Conservation (phyloP, 2,329 filamentous ascomycete genomes). For the Botrytis deweyae region DNA sequence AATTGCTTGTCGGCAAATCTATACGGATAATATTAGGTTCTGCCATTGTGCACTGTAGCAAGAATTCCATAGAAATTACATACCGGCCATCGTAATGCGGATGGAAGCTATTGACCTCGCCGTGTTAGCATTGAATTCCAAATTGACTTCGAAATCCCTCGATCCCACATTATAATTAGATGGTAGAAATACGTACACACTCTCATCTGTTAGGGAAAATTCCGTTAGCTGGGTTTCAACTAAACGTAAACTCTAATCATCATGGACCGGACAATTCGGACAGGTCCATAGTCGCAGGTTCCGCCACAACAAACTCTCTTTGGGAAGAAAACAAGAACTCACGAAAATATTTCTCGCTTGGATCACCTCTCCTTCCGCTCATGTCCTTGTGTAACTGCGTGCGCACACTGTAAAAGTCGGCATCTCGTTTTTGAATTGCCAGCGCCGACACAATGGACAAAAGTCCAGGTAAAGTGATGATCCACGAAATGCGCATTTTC, state of each 20-base stretch:
- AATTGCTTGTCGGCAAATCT: constrained; percentile 45
- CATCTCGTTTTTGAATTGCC: constrained; percentile 36
- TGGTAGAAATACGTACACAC: constrained; percentile 32
- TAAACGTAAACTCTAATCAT: background rate
- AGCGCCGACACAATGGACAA: constrained; percentile 31
- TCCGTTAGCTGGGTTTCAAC: background rate
- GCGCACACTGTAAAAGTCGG: constrained; percentile 37
- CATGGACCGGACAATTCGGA: background rate
- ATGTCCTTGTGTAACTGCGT: constrained; percentile 37
- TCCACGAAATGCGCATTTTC: constrained; percentile 36
- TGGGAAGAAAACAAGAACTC: constrained; percentile 25
- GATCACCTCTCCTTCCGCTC: constrained; percentile 36
- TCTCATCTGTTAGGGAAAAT: constrained; percentile 33
- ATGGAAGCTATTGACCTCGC: constrained; percentile 38
- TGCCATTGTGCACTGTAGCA: background rate
- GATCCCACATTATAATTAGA: no score
- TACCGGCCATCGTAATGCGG: constrained; percentile 43
- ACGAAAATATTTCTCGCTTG: constrained; percentile 43
- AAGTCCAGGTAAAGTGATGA: constrained; percentile 32
- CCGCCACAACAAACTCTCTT: background rate
- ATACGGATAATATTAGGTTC: background rate
- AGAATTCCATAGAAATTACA: constrained; percentile 8
- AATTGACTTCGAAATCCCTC: background rate
- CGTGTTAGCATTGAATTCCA: constrained; percentile 23
- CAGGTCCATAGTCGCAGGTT: background rate